Base-by-base conservation (phyloP, 305 asterid genomes). In the Andrographis paniculata region DNA sequence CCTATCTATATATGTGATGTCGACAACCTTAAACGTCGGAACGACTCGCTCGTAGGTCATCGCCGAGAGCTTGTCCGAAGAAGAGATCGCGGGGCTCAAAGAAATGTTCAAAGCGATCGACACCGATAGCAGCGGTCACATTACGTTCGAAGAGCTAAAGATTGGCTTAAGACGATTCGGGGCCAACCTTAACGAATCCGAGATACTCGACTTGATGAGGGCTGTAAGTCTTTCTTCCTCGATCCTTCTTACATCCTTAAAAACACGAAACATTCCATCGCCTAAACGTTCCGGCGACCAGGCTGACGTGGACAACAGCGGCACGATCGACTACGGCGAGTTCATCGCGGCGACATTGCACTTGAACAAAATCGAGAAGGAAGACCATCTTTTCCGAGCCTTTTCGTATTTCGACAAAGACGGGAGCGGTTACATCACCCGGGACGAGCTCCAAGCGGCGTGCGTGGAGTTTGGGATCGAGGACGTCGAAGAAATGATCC, bases 311-410 rank as follows among this genome's bases (percentile, higher is more conserved):
- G 82, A 82, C 65, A 82, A 77, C 54, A 82, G 65, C 14, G 95
- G 95, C 27, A 71, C 84, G 12, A 86, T 86, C 14, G 94, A 86
- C 68, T 82, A 82, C 42, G 88, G 86, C 30, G 95, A 86, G 68
- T 86, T 86, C 69, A 61, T 86, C 15, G 92, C 95, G 37, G 88
- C 95, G 13, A 86, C 86, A 14, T 38, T 86, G 50, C 81, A 86
- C 46, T 44, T 73, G 45, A 79, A 79, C 75, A 72, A 75, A 46
- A 68, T 79, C 18, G 78, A 76, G 35, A 75, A 72, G 58, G 76
- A 79, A 37, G 86, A 80, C 68, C 70, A 72, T 57, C 69, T 78
- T 4, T 69, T 69, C 24, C 60, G 55, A 17, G 88, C 88, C 2
- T 79, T 79, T 60, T 58, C 81, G 0, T 79, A 72, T 52, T 79